Percentiles rank a stretch among this genome's conserved stretches.
Conservation (phyloP, 1,284 basidiomycete species). For the Mycosarcoma mackinlayi region DNA sequence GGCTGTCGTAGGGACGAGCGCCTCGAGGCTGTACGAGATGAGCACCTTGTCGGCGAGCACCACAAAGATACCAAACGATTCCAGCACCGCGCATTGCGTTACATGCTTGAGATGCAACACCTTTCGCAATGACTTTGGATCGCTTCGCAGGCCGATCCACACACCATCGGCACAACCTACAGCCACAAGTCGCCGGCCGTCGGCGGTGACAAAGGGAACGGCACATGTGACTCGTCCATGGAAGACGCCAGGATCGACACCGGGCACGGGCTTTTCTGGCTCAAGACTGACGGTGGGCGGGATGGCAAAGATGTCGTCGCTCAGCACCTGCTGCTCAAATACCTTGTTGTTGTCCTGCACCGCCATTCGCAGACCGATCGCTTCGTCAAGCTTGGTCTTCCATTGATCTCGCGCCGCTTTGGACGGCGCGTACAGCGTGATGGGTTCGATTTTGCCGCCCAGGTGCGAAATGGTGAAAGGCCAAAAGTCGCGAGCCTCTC, state of each 20-base stretch:
- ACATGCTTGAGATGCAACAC: conserved; percentile 90
- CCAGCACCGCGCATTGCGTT: conserved; percentile 91
- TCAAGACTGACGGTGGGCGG: conserved; percentile 40
- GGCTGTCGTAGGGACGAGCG: conserved; percentile 86
- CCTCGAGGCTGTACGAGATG: conserved; percentile 85
- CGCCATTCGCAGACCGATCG: conserved; percentile 82
- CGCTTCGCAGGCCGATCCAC: conserved; percentile 92
- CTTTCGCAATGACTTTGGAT: conserved; percentile 85
- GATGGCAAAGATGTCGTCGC: conserved; percentile 67
- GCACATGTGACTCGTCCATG: conserved; percentile 93
- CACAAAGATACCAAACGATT: conserved; percentile 93
- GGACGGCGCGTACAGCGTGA: conserved; percentile 84
- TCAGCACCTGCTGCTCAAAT: conserved; percentile 64
- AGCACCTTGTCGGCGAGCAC: conserved; percentile 87
- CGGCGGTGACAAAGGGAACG: conserved; percentile 79
- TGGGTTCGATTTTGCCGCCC: conserved; percentile 55
- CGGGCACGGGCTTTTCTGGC: conserved; percentile 39
- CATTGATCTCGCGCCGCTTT: conserved; percentile 81
- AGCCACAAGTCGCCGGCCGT: conserved; percentile 85
- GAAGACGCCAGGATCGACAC: conserved; percentile 80
- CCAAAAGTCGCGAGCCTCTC: conserved; percentile 60
- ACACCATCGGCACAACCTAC: conserved; percentile 95
- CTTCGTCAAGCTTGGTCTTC: conserved; percentile 88
- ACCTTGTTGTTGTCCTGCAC: conserved; percentile 91
- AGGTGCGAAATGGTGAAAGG: conserved; percentile 62